Base-by-base conservation (phyloP, 345 rosid genomes). In the Aegle marmelos region DNA sequence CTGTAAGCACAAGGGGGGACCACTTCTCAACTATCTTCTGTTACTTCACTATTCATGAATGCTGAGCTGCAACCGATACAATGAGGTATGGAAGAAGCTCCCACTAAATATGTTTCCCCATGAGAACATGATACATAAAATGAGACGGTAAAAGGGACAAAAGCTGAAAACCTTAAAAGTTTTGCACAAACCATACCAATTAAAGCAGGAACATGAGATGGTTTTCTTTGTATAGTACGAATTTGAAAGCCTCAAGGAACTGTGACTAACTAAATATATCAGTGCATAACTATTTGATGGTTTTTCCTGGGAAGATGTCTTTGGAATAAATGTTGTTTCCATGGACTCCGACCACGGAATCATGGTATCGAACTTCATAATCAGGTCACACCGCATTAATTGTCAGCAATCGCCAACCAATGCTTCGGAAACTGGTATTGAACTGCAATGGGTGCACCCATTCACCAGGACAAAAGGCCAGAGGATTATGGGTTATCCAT, bases 21-120 rank as follows among this genome's bases (percentile, higher is more conserved):
- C 93, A 91, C 96, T 88, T 84, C 77, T 86, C 92, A 91, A 89
- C 92, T 82, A 88, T 85, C 79, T 61, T 65, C 67, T 85, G 79
- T 84, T 71, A n/a, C 24, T 68, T 61, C 75, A 76, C 60, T 62
- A 28, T 39, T 57, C 58, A 76, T 73, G 86, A 80, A 76, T 74
- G 70, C 56, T 69, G 50, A 74, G 34, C 31, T 27, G 74, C 45
- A 36, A 48, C 79, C 70, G 10, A 70, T 34, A 72, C 76, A 78
- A 57, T 63, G 67, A 50, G 56, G 74, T 50, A 19, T 60, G 82
- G 41, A 37, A 41, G 77, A 73, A 66, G 62, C 45, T 72, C 82
- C 87, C 86, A 86, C 83, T 86, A 68, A 76, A 77, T 53, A 60
- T 78, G 82, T 81, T 83, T 76, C 84, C 85, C 79, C 64, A 48